Conservation (phyloP, 768 basidiomycete species). For the Termitomyces sp. region DNA sequence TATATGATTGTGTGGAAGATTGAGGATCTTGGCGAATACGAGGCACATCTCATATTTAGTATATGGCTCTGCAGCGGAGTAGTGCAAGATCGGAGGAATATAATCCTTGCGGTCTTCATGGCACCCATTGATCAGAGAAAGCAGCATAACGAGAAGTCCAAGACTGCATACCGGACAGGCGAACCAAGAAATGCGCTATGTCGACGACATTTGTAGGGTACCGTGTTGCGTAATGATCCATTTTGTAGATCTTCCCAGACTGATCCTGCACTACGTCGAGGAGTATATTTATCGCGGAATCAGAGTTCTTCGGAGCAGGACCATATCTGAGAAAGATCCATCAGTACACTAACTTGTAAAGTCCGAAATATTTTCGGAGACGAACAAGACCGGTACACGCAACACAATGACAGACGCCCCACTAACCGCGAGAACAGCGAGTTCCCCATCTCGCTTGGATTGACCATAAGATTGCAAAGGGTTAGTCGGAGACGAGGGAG, state of each 20-base stretch:
- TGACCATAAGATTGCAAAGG: constrained; percentile 87
- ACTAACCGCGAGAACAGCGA: constrained; percentile 58
- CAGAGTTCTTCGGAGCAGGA: constrained; percentile 75
- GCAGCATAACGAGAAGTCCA: not conserved
- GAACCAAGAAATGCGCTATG: constrained; percentile 79
- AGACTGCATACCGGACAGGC: constrained; percentile 52
- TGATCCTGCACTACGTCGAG: constrained; percentile 84
- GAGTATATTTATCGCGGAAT: constrained; percentile 86
- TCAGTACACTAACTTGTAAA: not conserved
- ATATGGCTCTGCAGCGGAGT: constrained; percentile 73
- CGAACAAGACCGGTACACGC: constrained; percentile 86
- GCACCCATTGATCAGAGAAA: not conserved
- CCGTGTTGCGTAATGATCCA: constrained; percentile 93
- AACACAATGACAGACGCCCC: constrained; percentile 64
- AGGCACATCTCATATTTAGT: constrained; percentile 95
- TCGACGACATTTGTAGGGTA: constrained; percentile 91
- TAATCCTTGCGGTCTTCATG: constrained; percentile 27
- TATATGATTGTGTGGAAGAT: constrained; percentile 70
- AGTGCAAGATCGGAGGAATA: constrained; percentile 78
- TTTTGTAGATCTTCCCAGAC: constrained; percentile 83
- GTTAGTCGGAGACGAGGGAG: constrained; percentile 64
- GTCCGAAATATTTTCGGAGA: constrained; percentile 3
- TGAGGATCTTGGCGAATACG: constrained; percentile 66
- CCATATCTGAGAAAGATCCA: constrained; percentile 63
- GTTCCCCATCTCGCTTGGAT: constrained; percentile 85